phyloP scores from a whole-genome alignment of 83 land plant genomes.

The Diphasiastrum complanatum region DNA sequence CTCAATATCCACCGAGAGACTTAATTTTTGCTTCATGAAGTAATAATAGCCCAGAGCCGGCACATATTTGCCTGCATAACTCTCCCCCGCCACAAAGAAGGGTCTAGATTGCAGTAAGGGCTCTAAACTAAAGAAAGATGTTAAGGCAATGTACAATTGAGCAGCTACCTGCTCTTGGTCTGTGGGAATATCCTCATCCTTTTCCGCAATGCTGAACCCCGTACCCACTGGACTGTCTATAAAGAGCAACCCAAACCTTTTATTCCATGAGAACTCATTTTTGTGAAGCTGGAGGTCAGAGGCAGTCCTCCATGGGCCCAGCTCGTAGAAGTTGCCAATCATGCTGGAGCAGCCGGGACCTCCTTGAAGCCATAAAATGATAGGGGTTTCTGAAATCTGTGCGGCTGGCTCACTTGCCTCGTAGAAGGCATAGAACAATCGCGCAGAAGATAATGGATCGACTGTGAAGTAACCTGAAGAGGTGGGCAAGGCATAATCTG shows the following conservation, averaged over 20 bases:
- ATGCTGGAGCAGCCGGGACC: slow-evolving; percentile 93
- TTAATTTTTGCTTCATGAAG: slow-evolving; percentile 6
- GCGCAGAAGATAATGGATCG: slow-evolving; percentile 21
- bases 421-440: slow-evolving; percentile 67
- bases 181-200: slow-evolving; percentile 21
- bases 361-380: slow-evolving; percentile 81
- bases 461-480: slow-evolving; percentile 52
- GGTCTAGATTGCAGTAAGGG: slow-evolving; percentile 29
- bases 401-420: slow-evolving; percentile 46
- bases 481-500: slow-evolving; percentile 42
- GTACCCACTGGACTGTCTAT: slow-evolving; percentile 48
- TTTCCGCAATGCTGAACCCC: slow-evolving; percentile 34
- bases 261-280: slow-evolving; percentile 68
- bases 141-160: slow-evolving; percentile 27
- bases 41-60: slow-evolving; percentile 31
- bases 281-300: slow-evolving; percentile 26
- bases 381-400: slow-evolving; percentile 40
- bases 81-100: slow-evolving; percentile 34
- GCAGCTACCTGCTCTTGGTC: slow-evolving; percentile 28
- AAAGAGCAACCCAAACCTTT: slow-evolving; percentile 64
- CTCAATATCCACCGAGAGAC: background rate
- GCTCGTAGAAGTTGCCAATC: slow-evolving; percentile 72
- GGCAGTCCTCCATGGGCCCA: slow-evolving; percentile 68
- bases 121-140: slow-evolving; percentile 16
- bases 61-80: slow-evolving; percentile 39